A percentile compares a stretch with the other conserved stretches of the same genome.
These are phyloP conservation scores for Cerrena zonata DNA, from an alignment of 1,284 basidiomycete genomes.

Conservation along the genomic window DNA sequence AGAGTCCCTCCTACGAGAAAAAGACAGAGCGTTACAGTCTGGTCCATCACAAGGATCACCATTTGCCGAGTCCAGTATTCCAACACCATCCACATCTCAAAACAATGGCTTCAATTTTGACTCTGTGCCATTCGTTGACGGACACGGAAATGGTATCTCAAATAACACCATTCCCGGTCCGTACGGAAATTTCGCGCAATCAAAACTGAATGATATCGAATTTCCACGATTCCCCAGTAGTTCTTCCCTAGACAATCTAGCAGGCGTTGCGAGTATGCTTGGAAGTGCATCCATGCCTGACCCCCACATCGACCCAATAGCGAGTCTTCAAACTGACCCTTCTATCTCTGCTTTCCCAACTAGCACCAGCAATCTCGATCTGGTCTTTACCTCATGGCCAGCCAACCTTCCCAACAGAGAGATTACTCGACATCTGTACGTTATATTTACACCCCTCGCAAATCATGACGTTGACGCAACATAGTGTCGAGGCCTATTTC, in stretches of 20 bases:
- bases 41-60: neutral
- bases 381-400: conserved; percentile 59
- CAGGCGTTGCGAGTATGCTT: conserved; percentile 14
- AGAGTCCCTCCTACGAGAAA: conserved; percentile 42
- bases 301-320: neutral
- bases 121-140: neutral
- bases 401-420: conserved; percentile 52
- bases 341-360: neutral
- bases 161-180: neutral
- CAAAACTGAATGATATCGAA: conserved; percentile 1
- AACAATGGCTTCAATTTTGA: neutral
- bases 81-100: neutral
- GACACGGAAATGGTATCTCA: neutral
- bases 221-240: conserved; percentile 8
- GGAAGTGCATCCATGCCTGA: neutral
- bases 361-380: conserved; percentile 12
- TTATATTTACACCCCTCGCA: conserved; percentile 7
- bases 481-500: conserved; percentile 68
- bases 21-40: conserved; percentile 20
- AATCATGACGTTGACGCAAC: neutral
- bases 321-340: neutral
- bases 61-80: neutral
- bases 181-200: neutral
- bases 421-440: conserved; percentile 60
- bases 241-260: conserved; percentile 18